phyloP scores from a whole-genome alignment of 352 stramenopile species.

The Lagenidium sp. region DNA sequence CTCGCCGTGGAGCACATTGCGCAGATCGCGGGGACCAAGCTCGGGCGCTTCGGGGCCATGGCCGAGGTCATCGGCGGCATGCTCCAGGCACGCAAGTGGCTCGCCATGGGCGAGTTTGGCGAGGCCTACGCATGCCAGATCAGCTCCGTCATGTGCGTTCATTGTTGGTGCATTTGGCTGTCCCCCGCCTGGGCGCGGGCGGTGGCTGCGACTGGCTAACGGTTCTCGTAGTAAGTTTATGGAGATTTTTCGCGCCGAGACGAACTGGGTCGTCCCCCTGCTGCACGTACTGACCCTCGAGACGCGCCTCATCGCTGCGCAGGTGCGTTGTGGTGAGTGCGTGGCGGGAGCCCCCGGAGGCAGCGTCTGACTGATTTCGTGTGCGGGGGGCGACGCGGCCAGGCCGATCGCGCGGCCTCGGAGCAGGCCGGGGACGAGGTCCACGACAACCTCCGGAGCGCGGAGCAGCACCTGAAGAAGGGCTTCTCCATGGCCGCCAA shows the following conservation, averaged over 20 bases:
- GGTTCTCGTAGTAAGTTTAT: slow-evolving; percentile 81
- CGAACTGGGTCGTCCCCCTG: slow-evolving; percentile 81
- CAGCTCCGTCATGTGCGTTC: slow-evolving; percentile 50
- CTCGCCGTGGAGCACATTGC: slow-evolving; percentile 42
- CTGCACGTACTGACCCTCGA: slow-evolving; percentile 76
- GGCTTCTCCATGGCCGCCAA: slow-evolving; percentile 81
- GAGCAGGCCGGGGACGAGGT: slow-evolving; percentile 58
- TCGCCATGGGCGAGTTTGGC: slow-evolving; percentile 27
- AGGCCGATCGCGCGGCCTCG: slow-evolving; percentile 64
- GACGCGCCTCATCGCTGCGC: slow-evolving; percentile 57
- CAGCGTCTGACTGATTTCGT: slow-evolving; percentile 4
- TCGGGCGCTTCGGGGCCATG: slow-evolving; percentile 44
- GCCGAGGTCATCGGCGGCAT: slow-evolving; percentile 53
- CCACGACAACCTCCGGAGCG: slow-evolving; percentile 67
- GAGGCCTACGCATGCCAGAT: slow-evolving; percentile 67
- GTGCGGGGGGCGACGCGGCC: no score
- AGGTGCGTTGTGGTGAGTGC: slow-evolving; percentile 17
- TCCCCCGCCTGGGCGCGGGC: no score
- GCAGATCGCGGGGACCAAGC: slow-evolving; percentile 38
- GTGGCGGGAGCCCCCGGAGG: no score
- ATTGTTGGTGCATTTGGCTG: no score
- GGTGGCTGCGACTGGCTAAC: no score
- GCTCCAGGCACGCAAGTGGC: slow-evolving; percentile 51
- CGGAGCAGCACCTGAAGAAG: slow-evolving; percentile 83
- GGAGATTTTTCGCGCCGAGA: slow-evolving; percentile 76